These are phyloP conservation scores for Vicia faba DNA, from an alignment of 306 rosid species.

Conservation along the genomic window DNA sequence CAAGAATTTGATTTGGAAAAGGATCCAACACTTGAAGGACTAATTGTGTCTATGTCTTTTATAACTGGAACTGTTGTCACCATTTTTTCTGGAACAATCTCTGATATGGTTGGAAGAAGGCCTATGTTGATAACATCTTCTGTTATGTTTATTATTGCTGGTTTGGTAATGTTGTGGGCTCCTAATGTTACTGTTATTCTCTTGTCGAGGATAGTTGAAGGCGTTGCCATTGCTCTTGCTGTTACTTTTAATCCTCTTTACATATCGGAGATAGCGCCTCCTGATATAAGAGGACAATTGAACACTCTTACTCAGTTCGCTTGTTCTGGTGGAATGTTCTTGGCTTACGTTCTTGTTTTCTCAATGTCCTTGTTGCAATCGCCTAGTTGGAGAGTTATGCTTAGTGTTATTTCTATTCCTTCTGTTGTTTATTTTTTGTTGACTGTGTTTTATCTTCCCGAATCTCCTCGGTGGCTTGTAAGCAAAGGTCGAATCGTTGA, in stretches of 20 bases:
- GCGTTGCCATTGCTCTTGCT: conserved; percentile 78
- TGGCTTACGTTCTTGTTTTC: conserved; percentile 83
- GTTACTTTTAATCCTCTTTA: conserved; percentile 77
- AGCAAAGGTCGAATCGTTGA: conserved; percentile 84
- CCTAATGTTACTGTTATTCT: conserved; percentile 74
- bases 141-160: conserved; percentile 60
- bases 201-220: conserved; percentile 71
- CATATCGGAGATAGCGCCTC: conserved; percentile 92
- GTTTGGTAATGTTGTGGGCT: conserved; percentile 75
- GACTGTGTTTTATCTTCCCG: conserved; percentile 76
- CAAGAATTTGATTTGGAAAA: conserved; percentile 68
- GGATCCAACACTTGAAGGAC: conserved; percentile 84
- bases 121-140: conserved; percentile 80
- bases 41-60: conserved; percentile 86
- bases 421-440: conserved; percentile 66
- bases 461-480: conserved; percentile 97
- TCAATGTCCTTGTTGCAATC: conserved; percentile 67
- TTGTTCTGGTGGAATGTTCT: conserved; percentile 88
- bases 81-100: conserved; percentile 75
- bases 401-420: conserved; percentile 74
- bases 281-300: conserved; percentile 88
- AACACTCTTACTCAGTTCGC: conserved; percentile 85
- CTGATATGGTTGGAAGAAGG: conserved; percentile 88
- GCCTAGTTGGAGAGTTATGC: conserved; percentile 90
- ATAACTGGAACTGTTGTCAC: conserved; percentile 85